Evolutionary conservation across 2,329 filamentous ascomycete genomes (phyloP), one percentile per base, ranked within the genome.

Genomic region (Septoria linicola): DNA sequence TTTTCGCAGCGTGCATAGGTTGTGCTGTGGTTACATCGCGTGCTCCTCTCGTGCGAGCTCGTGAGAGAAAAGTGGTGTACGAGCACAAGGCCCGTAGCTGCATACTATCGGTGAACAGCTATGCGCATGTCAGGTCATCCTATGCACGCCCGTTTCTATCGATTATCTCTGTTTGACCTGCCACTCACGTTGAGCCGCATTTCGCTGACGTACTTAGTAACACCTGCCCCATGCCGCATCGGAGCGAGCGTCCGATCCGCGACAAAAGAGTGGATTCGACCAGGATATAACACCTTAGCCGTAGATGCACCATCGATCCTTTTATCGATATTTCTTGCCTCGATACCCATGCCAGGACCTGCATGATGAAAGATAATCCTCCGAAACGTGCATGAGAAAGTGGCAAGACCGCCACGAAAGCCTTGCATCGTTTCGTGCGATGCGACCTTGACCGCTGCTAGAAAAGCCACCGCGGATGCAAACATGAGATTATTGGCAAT

Each of bases 141-240:
- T 4, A 16, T 34, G 14, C 14, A 34, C 14, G 14, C 10, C 23
- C 23, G 23, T 27, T 39, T 39, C 21, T 27, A 27, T 11, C 23
- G 20, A 7, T 14, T 14, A 8, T 30, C 27, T 31, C 13, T 5
- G 16, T n/a, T 20, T 32, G 32, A 27, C 47, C 47, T 42, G 34
- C 30, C 16, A 42, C 30, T 31, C 20, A 49, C 30, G 14, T 43
- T 42, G 19, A 25, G 42, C 21, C 20, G 49, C 35, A 47, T 47
- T 8, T 52, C 31, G 41, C 36, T 51, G 49, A 51, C 49, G 42
- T 45, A 48, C 23, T 21, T 19, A 14, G 40, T 44, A 39, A 30
- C 14, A 50, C 40, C n/a, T 17, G 30, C 23, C 11, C 19, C n/a
- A 44, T 37, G 19, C n/a, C 37, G 32, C 17, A 46, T 40, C 34